Evolutionary conservation across 2,329 filamentous ascomycete genomes (phyloP).

Genomic region (Shiraia sp.): DNA sequence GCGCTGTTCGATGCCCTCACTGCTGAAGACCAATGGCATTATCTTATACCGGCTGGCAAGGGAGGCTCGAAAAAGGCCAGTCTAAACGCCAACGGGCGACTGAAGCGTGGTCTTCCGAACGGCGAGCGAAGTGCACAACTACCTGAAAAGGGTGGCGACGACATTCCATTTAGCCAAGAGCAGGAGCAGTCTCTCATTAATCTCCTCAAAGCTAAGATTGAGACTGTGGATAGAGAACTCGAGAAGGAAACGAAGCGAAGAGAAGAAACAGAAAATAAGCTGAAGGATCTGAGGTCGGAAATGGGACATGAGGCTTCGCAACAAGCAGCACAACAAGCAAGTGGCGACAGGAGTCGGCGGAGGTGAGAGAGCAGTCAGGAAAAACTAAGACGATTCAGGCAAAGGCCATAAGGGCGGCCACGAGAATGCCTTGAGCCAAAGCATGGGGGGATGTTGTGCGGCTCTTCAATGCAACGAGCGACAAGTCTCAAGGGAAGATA

Average conservation of each 20-base stretch:
- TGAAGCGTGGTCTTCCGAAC: slow-evolving; percentile 40
- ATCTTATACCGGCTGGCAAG: slow-evolving; percentile 43
- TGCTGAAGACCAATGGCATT: slow-evolving; percentile 63
- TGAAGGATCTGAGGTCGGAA: slow-evolving; percentile 36
- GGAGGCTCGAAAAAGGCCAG: slow-evolving; percentile 50
- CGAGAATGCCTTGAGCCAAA: too few species aligned
- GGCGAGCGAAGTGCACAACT: slow-evolving; percentile 43
- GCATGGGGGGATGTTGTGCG: too few species aligned
- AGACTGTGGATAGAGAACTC: slow-evolving; percentile 36
- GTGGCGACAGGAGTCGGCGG: slow-evolving; percentile 41
- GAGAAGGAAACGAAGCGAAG: slow-evolving; percentile 36
- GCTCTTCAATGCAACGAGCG: too few species aligned
- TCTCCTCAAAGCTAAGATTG: slow-evolving; percentile 35
- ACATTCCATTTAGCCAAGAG: slow-evolving; percentile 41
- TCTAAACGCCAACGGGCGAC: slow-evolving; percentile 35
- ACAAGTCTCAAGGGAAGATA: too few species aligned
- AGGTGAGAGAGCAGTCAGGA: slow-evolving; percentile 24
- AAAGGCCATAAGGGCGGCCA: too few species aligned
- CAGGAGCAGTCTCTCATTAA: slow-evolving; percentile 40
- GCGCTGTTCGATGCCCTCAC: slow-evolving; percentile 88
- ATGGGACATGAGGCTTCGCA: slow-evolving; percentile 42
- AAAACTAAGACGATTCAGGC: too few species aligned
- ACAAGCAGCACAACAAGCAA: slow-evolving; percentile 44
- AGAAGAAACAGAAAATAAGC: slow-evolving; percentile 35
- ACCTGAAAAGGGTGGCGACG: slow-evolving; percentile 39